phyloP scores from a whole-genome alignment of 306 rosid genomes.

The Trifolium dubium region DNA sequence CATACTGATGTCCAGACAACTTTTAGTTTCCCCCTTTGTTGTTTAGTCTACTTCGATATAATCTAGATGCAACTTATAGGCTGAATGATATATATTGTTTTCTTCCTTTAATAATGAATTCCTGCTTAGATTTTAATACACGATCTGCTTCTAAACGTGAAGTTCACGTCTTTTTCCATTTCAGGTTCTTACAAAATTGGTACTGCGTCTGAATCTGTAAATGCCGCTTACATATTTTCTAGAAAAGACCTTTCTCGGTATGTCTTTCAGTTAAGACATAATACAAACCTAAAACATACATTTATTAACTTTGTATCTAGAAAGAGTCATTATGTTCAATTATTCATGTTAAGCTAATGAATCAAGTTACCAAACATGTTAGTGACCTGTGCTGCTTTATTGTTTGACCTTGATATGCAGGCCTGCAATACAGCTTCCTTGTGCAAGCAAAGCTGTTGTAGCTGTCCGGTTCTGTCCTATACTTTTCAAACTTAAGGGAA shows the following conservation, averaged over 20 bases:
- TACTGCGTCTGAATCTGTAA: constrained; percentile 64
- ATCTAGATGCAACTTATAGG: constrained; percentile 29
- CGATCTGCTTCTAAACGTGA: constrained; percentile 24
- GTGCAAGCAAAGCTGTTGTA: constrained; percentile 84
- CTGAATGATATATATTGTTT: constrained; percentile 2
- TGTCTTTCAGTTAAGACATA: constrained; percentile 36
- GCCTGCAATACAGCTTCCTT: constrained; percentile 91
- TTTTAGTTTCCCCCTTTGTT: neutral
- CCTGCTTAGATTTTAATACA: constrained; percentile 15
- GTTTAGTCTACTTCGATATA: constrained; percentile 31
- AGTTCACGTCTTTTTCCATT: constrained; percentile 46
- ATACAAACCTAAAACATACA: constrained; percentile 26
- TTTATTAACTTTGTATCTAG: constrained; percentile 5
- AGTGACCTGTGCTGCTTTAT: constrained; percentile 39
- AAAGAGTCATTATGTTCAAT: constrained; percentile 1
- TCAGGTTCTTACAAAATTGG: constrained; percentile 73
- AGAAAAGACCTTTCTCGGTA: constrained; percentile 86
- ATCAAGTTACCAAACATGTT: constrained; percentile 12
- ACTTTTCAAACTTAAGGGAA: constrained; percentile 66
- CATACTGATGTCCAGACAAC: constrained; percentile 1
- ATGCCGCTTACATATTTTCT: constrained; percentile 79
- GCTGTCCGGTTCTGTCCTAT: constrained; percentile 87
- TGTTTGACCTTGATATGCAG: constrained; percentile 56
- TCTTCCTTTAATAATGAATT: constrained; percentile 29
- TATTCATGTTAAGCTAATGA: constrained; percentile 22